Evolutionary conservation across 495 filamentous ascomycete species (phyloP), one percentile per base, ranked within the genome.

Genomic region (Penicillium angulare): DNA sequence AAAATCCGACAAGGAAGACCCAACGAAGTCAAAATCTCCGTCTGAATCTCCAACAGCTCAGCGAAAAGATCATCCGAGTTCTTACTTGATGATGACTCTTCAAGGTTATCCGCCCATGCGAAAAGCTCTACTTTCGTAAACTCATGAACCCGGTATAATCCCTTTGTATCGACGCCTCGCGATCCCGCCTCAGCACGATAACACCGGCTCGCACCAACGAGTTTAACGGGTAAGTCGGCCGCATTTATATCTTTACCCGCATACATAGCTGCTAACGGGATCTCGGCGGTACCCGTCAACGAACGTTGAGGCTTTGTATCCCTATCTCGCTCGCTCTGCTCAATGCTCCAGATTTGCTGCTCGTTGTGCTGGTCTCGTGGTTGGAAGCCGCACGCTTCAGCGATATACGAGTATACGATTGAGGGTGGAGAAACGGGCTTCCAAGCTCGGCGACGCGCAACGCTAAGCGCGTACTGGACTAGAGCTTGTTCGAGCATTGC

Each of bases 61-160:
- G 85, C 66, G 66, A 97, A 96, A 22, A 90, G 63, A 1, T 79
- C 76, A 12, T 78, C 66, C 0, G 80, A 70, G 1, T 67, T 60
- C 23, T 36, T 58, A 46, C 22, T 65, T 52, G 9, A 21, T 20
- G 57, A 23, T 34, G 33, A 7, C 22, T 40, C 32, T 4, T 85
- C 83, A 17, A 59, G 8, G 31, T 64, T 69, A 55, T 77, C 72
- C 8, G 72, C 54, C 92, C 92, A 98, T 0, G 84, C 89, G 64
- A 98, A 98, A 74, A 98, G 83, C 65, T 98, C 93, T 1, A 97
- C 92, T 62, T 98, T 98, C 32, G 90, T 95, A 71, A 98, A 98
- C 66, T 98, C 93, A 73, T 97, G 93, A n/a, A 98, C 93, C 10
- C 93, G 86, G 71, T 97, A 98, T 6, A 98, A 77, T 7, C 93